These are phyloP conservation scores for Chaetothyriales sp. DNA, from an alignment of 2,329 filamentous ascomycete species.

Conservation along the genomic window DNA sequence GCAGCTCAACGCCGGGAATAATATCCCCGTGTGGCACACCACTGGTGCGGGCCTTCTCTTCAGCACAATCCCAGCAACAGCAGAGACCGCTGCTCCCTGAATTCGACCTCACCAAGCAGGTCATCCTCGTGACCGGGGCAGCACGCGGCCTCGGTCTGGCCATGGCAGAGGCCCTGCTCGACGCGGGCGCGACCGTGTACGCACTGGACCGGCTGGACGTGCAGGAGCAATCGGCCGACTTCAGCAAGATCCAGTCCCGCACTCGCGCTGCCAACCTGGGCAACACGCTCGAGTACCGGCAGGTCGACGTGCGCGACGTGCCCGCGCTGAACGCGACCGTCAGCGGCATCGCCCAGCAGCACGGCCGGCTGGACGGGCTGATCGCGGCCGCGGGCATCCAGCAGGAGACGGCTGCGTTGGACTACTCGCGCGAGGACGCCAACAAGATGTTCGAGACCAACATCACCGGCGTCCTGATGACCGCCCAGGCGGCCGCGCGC, in stretches of 20 bases:
- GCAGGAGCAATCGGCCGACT: conserved; percentile 36
- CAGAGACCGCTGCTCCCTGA: conserved; percentile 28
- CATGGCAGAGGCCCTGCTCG: conserved; percentile 56
- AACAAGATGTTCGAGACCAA: conserved; percentile 50
- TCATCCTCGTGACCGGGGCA: conserved; percentile 56
- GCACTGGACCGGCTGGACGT: conserved; percentile 28
- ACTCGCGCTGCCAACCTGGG: conserved; percentile 48
- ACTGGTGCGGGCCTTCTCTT: too few species aligned
- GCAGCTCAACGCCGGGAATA: too few species aligned
- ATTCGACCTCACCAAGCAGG: conserved; percentile 57
- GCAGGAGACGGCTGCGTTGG: conserved; percentile 67
- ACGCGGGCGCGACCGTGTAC: conserved; percentile 52
- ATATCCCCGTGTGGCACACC: not conserved
- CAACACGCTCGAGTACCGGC: conserved; percentile 58
- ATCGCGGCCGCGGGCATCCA: conserved; percentile 59
- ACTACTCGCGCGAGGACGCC: conserved; percentile 51
- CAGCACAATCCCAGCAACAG: too few species aligned
- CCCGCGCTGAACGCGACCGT: conserved; percentile 51
- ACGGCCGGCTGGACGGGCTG: conserved; percentile 64
- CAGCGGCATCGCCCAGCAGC: conserved; percentile 49
- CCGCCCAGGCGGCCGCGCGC: conserved; percentile 45
- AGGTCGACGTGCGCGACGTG: conserved; percentile 65
- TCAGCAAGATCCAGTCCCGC: conserved; percentile 42
- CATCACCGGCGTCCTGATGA: conserved; percentile 48
- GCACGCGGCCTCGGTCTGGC: conserved; percentile 59